These are phyloP conservation scores for Penicillium sp. DNA, from an alignment of 2,329 filamentous ascomycete genomes.

Conservation along the genomic window DNA sequence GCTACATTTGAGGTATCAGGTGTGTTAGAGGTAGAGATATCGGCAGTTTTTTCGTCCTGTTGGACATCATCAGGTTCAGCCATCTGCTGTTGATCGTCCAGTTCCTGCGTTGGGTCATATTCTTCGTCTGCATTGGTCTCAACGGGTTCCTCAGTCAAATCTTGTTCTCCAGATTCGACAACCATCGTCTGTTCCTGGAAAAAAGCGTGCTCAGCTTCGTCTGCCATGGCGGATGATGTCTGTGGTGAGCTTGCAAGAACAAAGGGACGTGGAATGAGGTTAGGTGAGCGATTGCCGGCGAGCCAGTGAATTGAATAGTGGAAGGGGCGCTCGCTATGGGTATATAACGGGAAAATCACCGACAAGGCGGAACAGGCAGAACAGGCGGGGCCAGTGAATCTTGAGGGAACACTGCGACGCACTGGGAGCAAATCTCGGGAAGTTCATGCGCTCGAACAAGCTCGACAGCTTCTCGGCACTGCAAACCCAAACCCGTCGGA, in stretches of 20 bases:
- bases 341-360: neutral
- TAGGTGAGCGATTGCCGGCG: neutral
- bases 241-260: slow-evolving; percentile 11
- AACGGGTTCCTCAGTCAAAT: slow-evolving; percentile 57
- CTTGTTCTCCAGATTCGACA: slow-evolving; percentile 41
- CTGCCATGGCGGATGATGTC: slow-evolving; percentile 48
- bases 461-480: neutral
- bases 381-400: neutral
- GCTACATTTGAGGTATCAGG: slow-evolving; percentile 31
- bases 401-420: neutral
- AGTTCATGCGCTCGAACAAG: neutral
- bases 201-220: slow-evolving; percentile 59
- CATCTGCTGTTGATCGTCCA: slow-evolving; percentile 46
- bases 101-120: slow-evolving; percentile 57
- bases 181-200: slow-evolving; percentile 54
- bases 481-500: slow-evolving; percentile 23
- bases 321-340: neutral
- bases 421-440: neutral
- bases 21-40: slow-evolving; percentile 29
- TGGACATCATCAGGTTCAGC: slow-evolving; percentile 36
- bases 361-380: no score
- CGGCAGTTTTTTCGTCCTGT: slow-evolving; percentile 33
- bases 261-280: neutral
- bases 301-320: neutral
- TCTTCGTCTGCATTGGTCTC: slow-evolving; percentile 61